phyloP scores from a whole-genome alignment of 805 yeast genomes.

The Metschnikowia gelsemii region DNA sequence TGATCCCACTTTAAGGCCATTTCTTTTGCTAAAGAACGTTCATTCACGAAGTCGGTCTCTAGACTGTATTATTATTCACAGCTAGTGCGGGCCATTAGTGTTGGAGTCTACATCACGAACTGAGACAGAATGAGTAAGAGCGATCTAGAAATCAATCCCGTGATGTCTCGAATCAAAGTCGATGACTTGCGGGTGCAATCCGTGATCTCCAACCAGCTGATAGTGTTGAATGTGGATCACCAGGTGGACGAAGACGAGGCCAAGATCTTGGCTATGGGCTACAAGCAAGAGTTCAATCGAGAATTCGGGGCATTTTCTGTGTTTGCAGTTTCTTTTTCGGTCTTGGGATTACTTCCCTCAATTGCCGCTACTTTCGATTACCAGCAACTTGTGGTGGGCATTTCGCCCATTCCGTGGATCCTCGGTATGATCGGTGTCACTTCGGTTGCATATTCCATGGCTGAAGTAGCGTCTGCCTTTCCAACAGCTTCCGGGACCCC shows the following conservation, averaged over 20 bases:
- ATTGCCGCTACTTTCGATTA: conserved; percentile 62
- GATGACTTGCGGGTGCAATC: conserved; percentile 40
- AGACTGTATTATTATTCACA: neutral
- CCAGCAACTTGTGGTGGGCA: conserved; percentile 60
- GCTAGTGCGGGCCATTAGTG: conserved; percentile 5
- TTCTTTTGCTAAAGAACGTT: neutral
- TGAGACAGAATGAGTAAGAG: conserved; percentile 3
- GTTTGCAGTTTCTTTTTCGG: conserved; percentile 62
- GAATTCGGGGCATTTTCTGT: conserved; percentile 57
- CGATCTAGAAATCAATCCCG: conserved; percentile 21
- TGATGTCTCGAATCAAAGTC: conserved; percentile 29
- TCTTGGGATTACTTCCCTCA: conserved; percentile 64
- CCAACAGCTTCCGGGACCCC: conserved; percentile 72
- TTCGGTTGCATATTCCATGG: conserved; percentile 60
- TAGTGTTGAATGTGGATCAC: conserved; percentile 48
- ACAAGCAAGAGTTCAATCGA: conserved; percentile 61
- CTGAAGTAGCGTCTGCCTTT: conserved; percentile 62
- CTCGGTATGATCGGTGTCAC: conserved; percentile 55
- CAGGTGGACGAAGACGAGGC: conserved; percentile 51
- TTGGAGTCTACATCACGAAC: neutral
- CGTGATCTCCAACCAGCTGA: conserved; percentile 37
- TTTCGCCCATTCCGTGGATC: conserved; percentile 61
- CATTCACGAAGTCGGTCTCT: neutral
- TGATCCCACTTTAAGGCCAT: neutral
- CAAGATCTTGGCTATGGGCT: conserved; percentile 55